These are phyloP conservation scores for Beauveria brongniartii DNA, from an alignment of 2,329 filamentous ascomycete species.

Conservation along the genomic window DNA sequence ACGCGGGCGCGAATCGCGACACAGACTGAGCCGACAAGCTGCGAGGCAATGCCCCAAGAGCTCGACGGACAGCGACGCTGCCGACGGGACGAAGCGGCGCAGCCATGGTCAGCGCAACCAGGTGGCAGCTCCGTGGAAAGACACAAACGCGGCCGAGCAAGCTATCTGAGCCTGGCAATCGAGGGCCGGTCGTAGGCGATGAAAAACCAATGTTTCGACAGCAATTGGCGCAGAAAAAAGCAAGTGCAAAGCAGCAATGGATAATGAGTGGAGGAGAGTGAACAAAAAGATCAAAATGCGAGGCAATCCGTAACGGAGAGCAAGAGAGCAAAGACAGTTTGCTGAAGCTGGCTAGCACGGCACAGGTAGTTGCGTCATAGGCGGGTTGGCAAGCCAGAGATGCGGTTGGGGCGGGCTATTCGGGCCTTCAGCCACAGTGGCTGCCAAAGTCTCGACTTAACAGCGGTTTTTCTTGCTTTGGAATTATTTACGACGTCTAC, in stretches of 20 bases:
- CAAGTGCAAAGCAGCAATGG: background rate
- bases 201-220: background rate
- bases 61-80: background rate
- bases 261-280: background rate
- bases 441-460: background rate
- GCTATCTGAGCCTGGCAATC: background rate
- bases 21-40: slow-evolving; percentile 43
- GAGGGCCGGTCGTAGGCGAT: background rate
- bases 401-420: background rate
- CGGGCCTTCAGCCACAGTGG: background rate
- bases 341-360: slow-evolving; percentile 6
- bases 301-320: background rate
- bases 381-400: background rate
- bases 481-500: no score
- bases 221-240: background rate
- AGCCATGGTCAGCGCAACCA: background rate
- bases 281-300: background rate
- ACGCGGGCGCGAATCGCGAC: slow-evolving; percentile 34
- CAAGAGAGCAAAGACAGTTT: background rate
- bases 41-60: slow-evolving; percentile 27
- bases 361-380: slow-evolving; percentile 11
- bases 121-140: background rate
- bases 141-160: background rate
- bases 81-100: slow-evolving; percentile 6
- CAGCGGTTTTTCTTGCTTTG: background rate